Evolutionary conservation across 1,284 basidiomycete species (phyloP).

Genomic region (Malassezia arunalokei): DNA sequence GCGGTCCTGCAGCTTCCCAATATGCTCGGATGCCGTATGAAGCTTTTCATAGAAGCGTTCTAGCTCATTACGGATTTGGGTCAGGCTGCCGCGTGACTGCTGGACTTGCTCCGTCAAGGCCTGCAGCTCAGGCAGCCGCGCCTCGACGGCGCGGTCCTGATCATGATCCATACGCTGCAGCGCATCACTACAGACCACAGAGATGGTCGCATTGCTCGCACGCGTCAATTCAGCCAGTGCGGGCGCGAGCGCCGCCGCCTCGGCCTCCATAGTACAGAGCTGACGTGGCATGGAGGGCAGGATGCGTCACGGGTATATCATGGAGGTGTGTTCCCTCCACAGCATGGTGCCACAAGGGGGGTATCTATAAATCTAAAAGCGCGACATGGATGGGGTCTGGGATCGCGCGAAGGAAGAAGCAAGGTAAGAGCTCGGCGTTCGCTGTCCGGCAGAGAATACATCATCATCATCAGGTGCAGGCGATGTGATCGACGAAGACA

Average conservation of each 20-base stretch:
- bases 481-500: not conserved
- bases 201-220: not conserved
- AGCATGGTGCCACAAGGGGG: not conserved
- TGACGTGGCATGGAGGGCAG: not conserved
- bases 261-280: not conserved
- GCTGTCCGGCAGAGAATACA: not conserved
- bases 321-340: slow-evolving; percentile 3
- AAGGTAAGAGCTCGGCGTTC: slow-evolving; percentile 11
- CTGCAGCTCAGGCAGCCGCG: not conserved
- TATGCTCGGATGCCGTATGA: slow-evolving; percentile 82
- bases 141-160: not conserved
- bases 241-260: slow-evolving; percentile 1
- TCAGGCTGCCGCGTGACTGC: slow-evolving; percentile 9
- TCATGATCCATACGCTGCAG: not conserved
- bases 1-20: slow-evolving; percentile 76
- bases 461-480: not conserved
- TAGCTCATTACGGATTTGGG: slow-evolving; percentile 10
- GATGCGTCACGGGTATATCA: not conserved
- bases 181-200: not conserved
- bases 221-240: slow-evolving; percentile 6
- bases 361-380: not conserved
- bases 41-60: slow-evolving; percentile 72
- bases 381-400: not conserved
- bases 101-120: slow-evolving; percentile 5
- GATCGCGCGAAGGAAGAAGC: slow-evolving; percentile 4